Conservation (phyloP, 306 rosid genomes). For the Begonia loranthoides region DNA sequence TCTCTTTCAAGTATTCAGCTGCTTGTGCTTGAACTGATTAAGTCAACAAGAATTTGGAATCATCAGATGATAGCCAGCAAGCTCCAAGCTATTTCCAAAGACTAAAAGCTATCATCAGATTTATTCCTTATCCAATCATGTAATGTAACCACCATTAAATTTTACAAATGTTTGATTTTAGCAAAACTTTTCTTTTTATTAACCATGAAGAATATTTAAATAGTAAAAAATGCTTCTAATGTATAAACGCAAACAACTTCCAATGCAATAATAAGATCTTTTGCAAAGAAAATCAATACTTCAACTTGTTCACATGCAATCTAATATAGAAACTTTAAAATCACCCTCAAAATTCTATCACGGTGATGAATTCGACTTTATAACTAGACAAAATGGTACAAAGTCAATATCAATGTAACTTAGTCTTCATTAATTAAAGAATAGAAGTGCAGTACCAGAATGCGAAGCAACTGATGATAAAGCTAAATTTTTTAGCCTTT, state of each 20-base stretch:
- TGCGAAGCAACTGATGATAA: slow-evolving; percentile 35
- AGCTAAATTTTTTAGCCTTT: slow-evolving; percentile 39
- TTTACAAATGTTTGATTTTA: neutral
- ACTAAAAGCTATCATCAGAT: too few relatives aligned
- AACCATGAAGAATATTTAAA: too few relatives aligned
- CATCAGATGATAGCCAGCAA: slow-evolving; percentile 11
- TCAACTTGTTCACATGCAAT: too few relatives aligned
- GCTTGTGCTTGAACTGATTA: slow-evolving; percentile 67
- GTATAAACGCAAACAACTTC: too few relatives aligned
- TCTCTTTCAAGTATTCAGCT: slow-evolving; percentile 51
- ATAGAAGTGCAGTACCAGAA: slow-evolving; percentile 33
- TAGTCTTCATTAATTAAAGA: slow-evolving; percentile 1
- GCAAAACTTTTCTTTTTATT: neutral
- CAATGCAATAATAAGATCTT: too few relatives aligned
- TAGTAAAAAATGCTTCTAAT: too few relatives aligned
- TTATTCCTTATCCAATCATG: too few relatives aligned
- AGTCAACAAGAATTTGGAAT: slow-evolving; percentile 9
- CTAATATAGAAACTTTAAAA: too few relatives aligned
- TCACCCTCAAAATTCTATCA: neutral
- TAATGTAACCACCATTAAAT: neutral
- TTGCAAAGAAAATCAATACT: too few relatives aligned
- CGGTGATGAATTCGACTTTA: neutral
- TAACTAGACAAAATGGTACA: neutral
- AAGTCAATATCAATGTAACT: neutral
- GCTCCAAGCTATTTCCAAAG: neutral